Evolutionary conservation across 2,329 filamentous ascomycete species (phyloP).

Genomic region (Diaporthe caulivora): DNA sequence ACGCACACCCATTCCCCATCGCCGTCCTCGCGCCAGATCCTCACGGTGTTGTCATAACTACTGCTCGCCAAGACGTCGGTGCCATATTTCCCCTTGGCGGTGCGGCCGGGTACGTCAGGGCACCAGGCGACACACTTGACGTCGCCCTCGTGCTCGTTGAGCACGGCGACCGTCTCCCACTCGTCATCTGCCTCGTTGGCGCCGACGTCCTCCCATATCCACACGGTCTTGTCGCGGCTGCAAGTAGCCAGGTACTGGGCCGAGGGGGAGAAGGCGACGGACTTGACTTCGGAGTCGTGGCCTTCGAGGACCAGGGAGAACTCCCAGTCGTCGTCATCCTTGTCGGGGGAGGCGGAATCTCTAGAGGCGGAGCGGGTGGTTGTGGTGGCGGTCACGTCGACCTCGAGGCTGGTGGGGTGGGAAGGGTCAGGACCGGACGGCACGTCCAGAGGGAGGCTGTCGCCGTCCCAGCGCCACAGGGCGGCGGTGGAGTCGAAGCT

Average conservation of each 20-base stretch:
- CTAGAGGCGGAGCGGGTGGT: constrained; percentile 41
- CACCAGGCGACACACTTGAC: constrained; percentile 97
- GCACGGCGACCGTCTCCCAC: constrained; percentile 94
- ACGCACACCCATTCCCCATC: constrained; percentile 95
- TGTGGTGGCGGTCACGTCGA: constrained; percentile 54
- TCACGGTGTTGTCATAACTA: constrained; percentile 94
- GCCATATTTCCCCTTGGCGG: constrained; percentile 61
- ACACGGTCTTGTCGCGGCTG: constrained; percentile 91
- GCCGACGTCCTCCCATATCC: constrained; percentile 97
- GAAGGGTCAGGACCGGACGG: constrained; percentile 38
- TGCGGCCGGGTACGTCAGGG: constrained; percentile 71
- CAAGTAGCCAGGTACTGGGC: constrained; percentile 90
- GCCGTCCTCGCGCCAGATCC: constrained; percentile 89
- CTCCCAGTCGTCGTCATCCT: constrained; percentile 78
- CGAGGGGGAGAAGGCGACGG: constrained; percentile 78
- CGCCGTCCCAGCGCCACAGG: constrained; percentile 78
- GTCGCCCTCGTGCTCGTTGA: constrained; percentile 94
- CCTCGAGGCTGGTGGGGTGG: constrained; percentile 52
- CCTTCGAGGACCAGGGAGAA: constrained; percentile 94
- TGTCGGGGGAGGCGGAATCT: constrained; percentile 55
- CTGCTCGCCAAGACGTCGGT: constrained; percentile 84
- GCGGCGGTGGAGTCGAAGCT: constrained; percentile 95
- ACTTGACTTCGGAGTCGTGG: constrained; percentile 94
- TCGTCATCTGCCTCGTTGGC: constrained; percentile 84
- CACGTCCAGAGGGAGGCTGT: constrained; percentile 46